Evolutionary conservation across 768 basidiomycete genomes (phyloP).

Genomic region (Leccinellum albellum): DNA sequence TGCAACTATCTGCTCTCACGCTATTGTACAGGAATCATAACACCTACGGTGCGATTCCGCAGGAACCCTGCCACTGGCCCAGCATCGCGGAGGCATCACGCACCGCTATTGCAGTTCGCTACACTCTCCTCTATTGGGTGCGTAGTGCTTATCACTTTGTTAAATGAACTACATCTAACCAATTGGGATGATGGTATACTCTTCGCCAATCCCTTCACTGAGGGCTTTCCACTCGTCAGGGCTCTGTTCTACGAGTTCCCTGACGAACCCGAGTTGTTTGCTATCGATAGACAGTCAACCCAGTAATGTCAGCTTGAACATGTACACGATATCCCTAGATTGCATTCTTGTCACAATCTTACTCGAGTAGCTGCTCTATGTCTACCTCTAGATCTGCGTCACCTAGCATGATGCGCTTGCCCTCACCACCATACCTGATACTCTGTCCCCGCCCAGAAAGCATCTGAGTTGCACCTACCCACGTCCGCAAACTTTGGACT

Average conservation of each 20-base stretch:
- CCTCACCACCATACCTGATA: no score
- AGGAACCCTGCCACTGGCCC: conserved; percentile 78
- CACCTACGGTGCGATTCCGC: conserved; percentile 55
- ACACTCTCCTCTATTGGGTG: conserved; percentile 73
- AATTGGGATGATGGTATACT: conserved; percentile 50
- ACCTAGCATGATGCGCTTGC: no score
- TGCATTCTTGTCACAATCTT: no score
- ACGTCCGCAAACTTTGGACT: no score
- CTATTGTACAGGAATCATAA: conserved; percentile 83
- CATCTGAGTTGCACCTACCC: no score
- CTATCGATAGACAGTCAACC: conserved; percentile 57
- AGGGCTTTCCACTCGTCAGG: conserved; percentile 64
- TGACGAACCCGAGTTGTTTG: conserved; percentile 59
- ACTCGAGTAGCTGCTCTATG: no score
- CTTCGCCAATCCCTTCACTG: conserved; percentile 59
- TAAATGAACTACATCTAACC: conserved; percentile 24
- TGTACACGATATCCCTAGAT: no score
- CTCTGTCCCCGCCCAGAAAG: no score
- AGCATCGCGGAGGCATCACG: conserved; percentile 70
- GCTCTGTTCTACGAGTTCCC: conserved; percentile 79
- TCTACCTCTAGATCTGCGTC: no score
- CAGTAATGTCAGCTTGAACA: no score
- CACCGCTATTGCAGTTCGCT: conserved; percentile 63
- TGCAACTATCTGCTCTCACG: conserved; percentile 72
- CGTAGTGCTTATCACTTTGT: conserved; percentile 15